Evolutionary conservation across 2,329 filamentous ascomycete genomes (phyloP), one percentile per base, ranked within the genome.

Genomic region (Arachnopeziza araneosa): DNA sequence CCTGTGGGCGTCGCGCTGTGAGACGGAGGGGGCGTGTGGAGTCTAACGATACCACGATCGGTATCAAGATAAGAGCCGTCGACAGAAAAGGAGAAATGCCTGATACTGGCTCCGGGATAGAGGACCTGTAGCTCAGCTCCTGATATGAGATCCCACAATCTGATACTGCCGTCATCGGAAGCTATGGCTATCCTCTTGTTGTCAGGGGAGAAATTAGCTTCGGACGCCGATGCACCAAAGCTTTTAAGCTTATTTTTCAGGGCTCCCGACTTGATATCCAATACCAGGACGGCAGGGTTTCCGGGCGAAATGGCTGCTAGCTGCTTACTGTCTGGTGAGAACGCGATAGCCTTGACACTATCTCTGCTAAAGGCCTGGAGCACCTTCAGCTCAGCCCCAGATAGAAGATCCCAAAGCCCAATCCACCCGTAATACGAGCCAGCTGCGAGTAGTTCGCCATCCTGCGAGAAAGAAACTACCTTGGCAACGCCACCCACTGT

Each of bases 81-180:
- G 17, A 4, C 17, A 14, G 36, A 44, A 12, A 44, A 44, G 3
- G 36, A 44, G 6, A 44, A 5, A 7, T 5, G 2, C 3, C 36
- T 5, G 17, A 44, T 19, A 22, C n/a, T 22, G 12, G 44, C 23
- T 1, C 21, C 48, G 3, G 22, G 2, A 2, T 32, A 8, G 12
- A 56, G 23, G 2, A 1, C 5, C 3, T 14, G 23, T 21, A 21
- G 10, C 17, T 5, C 36, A 8, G 17, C 6, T 44, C 17, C 12
- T 6, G 36, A 8, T 44, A 8, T 12, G 6, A 6, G 17, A 44
- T 61, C 52, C 61, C 55, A 61, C 91, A 32, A 88, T 87, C 79
- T 92, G 92, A 7, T 86, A 80, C 24, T 97, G 77, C 14, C 1
- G 23, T 54, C 52, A 6, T 21, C 5, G 14, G 51, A 60, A 6